A percentile compares a stretch with the other conserved stretches of the same genome.
phyloP scores from a whole-genome alignment of 306 rosid genomes.

The Adenanthera pavonina region DNA sequence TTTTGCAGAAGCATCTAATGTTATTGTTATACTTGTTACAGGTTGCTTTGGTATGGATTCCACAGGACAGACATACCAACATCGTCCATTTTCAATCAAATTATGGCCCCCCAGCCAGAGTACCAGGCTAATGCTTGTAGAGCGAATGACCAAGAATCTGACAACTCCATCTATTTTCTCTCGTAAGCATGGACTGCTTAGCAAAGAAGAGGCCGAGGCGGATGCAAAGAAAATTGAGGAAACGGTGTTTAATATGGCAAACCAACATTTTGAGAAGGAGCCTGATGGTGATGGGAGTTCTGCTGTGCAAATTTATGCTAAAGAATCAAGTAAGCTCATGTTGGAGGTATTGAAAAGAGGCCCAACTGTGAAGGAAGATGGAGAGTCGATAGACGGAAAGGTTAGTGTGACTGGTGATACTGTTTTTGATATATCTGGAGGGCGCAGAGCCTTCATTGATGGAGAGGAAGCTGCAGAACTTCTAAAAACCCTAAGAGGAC shows the following conservation, averaged over 20 bases:
- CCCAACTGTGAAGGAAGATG: constrained; percentile 63
- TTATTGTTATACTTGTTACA: constrained; percentile 35
- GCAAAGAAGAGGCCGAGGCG: constrained; percentile 76
- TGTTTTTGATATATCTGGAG: constrained; percentile 85
- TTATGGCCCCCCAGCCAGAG: constrained; percentile 93
- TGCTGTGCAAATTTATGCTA: constrained; percentile 87
- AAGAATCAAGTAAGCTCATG: constrained; percentile 90
- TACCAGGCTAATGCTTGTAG: constrained; percentile 76
- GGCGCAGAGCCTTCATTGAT: constrained; percentile 68
- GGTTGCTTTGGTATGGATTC: constrained; percentile 69
- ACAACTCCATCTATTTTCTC: constrained; percentile 86
- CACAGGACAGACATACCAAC: constrained; percentile 49
- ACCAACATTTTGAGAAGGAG: constrained; percentile 79
- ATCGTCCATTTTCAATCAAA: constrained; percentile 64
- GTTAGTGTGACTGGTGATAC: constrained; percentile 44
- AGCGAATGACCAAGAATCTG: constrained; percentile 78
- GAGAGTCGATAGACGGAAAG: constrained; percentile 49
- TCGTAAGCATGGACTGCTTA: constrained; percentile 77
- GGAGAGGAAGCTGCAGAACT: constrained; percentile 75
- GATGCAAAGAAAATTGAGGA: constrained; percentile 74
- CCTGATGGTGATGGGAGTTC: constrained; percentile 85
- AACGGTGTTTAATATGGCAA: constrained; percentile 65
- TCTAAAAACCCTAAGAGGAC: constrained; percentile 60
- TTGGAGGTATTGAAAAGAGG: constrained; percentile 86
- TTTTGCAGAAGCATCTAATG: constrained; percentile 18